Evolutionary conservation across 306 rosid genomes (phyloP), one percentile per base, ranked within the genome.

Genomic region (Cucumis sativus): DNA sequence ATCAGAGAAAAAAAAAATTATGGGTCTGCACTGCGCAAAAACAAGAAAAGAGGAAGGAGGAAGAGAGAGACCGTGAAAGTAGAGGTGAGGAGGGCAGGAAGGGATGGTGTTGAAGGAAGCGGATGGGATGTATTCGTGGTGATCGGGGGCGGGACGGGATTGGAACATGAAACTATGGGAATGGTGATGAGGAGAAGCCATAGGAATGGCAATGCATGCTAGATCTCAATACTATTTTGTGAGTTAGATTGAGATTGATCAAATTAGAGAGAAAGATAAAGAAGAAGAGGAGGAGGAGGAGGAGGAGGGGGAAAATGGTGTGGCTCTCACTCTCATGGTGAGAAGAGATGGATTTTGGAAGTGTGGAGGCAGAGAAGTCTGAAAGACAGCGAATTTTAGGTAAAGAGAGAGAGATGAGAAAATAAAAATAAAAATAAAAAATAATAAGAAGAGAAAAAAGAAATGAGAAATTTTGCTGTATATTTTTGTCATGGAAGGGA

Each of bases 261-360:
- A 52, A 52, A 33, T 33, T 33, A 16, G 57, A 61, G 41, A 62
- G 51, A 65, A 13, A 39, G 47, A 17, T 37, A 43, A 30, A 67
- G 35, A 59, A 61, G 76, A 82, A 82, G 76, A 80, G 76, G 62
- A 66, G 41, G 58, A 72, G 21, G 76, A 43, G n/a, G n/a, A n/a
- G 14, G 28, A 68, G 79, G 74, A 23, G 67, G 69, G 87, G 77
- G 76, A 85, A 78, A 83, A 81, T 83, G 93, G 84, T 82, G 82
- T 84, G 93, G 93, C 93, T 91, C 97, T 91, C 93, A 93, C 92
- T 89, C 91, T 91, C 90, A 93, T 89, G 96, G 82, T 12, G 65
- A 28, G 67, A 62, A 52, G 54, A 86, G 98, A 82, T 93, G 88
- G 89, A 83, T 74, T 87, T 60, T 57, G 33, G 23, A 84, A 88